These are phyloP conservation scores for Avicennia marina DNA, from an alignment of 257 asterid species.

Conservation along the genomic window DNA sequence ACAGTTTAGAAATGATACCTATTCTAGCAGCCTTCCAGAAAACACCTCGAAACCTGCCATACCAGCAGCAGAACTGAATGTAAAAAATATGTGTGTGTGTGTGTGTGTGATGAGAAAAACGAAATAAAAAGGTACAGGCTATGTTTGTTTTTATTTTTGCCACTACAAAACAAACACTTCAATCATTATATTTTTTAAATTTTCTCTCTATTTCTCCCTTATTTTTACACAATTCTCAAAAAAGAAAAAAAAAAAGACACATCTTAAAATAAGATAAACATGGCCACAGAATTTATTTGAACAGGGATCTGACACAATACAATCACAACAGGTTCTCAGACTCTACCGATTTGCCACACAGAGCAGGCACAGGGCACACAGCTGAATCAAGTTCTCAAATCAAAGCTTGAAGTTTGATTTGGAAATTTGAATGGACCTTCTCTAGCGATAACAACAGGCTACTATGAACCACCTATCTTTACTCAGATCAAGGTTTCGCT, in stretches of 20 bases:
- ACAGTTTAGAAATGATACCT: constrained; percentile 28
- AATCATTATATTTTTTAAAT: no score
- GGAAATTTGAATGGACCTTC: neutral
- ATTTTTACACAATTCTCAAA: neutral
- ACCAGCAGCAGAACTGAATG: constrained; percentile 17
- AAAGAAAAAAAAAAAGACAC: no score
- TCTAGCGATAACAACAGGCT: no score
- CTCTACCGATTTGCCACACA: neutral
- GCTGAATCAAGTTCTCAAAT: neutral
- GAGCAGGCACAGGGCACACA: constrained; percentile 11
- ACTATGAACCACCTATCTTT: no score
- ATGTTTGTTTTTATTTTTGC: no score
- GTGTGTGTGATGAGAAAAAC: no score
- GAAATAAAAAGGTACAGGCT: no score
- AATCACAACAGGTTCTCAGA: neutral
- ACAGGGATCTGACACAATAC: neutral
- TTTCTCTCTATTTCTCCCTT: no score
- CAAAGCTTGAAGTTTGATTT: neutral
- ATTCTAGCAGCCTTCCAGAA: constrained; percentile 65
- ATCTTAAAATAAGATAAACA: no score
- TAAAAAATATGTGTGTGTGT: no score
- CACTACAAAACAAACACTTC: neutral
- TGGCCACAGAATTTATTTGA: neutral
- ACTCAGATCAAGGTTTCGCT: no score
- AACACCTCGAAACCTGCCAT: constrained; percentile 53